phyloP scores from a whole-genome alignment of 148 eudicot genomes.

The Beta vulgaris region DNA sequence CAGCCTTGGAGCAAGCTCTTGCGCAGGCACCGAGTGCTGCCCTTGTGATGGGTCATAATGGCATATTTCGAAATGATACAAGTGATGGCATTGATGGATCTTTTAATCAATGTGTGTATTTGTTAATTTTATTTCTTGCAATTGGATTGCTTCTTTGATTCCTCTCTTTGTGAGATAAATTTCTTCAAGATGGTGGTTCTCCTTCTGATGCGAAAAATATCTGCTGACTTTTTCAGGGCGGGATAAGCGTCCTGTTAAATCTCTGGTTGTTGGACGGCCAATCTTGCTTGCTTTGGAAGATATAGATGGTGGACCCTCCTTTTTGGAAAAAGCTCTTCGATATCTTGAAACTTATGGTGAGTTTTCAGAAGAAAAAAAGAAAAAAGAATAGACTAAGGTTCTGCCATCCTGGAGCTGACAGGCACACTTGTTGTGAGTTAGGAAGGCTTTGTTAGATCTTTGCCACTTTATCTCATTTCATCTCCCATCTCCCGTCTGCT shows the following conservation, averaged over 20 bases:
- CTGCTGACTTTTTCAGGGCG: constrained; percentile 56
- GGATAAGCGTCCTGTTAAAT: constrained; percentile 90
- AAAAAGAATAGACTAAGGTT: not conserved
- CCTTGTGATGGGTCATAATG: constrained; percentile 97
- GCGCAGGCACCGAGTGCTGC: constrained; percentile 99
- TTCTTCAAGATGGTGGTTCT: constrained; percentile 6
- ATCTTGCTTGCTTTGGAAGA: constrained; percentile 96
- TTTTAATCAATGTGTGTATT: constrained; percentile 72
- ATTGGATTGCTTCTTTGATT: constrained; percentile 1
- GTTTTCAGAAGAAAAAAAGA: not conserved
- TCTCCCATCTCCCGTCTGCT: not conserved
- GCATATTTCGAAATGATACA: constrained; percentile 82
- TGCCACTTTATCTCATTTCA: not conserved
- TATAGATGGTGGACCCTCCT: constrained; percentile 99
- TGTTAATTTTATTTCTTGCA: constrained; percentile 16
- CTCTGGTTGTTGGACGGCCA: constrained; percentile 97
- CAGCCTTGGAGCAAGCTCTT: constrained; percentile 92
- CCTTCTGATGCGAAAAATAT: not conserved
- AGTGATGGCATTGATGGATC: constrained; percentile 79
- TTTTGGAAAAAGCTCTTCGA: constrained; percentile 92
- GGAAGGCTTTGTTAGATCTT: not conserved
- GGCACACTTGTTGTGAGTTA: not conserved
- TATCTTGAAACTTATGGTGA: constrained; percentile 92
- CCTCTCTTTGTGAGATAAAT: not conserved
- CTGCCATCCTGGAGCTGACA: not conserved